Percentiles rank a stretch among this genome's conserved stretches.
Evolutionary conservation across 352 stramenopile genomes (phyloP).

Genomic region (Proteromonas lacertae): DNA sequence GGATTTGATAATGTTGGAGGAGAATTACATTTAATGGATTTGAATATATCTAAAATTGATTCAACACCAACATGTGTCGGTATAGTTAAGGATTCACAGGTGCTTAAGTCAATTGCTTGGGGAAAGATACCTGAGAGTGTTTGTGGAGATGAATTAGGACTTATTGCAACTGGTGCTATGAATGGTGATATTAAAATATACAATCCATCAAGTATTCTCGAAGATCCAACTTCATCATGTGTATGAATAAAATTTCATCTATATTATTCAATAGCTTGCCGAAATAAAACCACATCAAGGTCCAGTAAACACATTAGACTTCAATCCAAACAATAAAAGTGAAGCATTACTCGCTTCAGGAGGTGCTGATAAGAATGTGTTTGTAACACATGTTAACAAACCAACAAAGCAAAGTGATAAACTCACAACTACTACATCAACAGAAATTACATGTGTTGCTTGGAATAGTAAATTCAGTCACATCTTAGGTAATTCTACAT

Average conservation of each 20-base stretch:
- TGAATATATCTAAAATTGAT: too few species aligned
- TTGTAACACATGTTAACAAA: constrained; percentile 61
- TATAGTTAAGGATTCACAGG: too few species aligned
- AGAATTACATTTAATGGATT: too few species aligned
- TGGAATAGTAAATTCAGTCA: constrained; percentile 87
- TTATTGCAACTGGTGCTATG: constrained; percentile 77
- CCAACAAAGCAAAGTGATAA: too few species aligned
- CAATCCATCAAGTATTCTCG: constrained; percentile 43
- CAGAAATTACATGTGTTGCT: constrained; percentile 35
- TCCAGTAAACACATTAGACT: constrained; percentile 57
- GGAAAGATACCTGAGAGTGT: constrained; percentile 31
- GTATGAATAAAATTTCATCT: too few species aligned
- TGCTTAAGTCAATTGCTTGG: constrained; percentile 71
- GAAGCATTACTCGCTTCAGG: constrained; percentile 59
- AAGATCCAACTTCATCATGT: too few species aligned
- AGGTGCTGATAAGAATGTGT: constrained; percentile 59
- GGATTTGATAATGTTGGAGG: too few species aligned
- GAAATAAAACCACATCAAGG: constrained; percentile 9
- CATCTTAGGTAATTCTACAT: constrained; percentile 67
- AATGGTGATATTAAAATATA: constrained; percentile 79
- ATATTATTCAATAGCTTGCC: constrained; percentile 3
- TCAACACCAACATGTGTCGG: too few species aligned
- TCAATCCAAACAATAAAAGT: constrained; percentile 65
- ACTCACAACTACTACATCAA: constrained; percentile 15
- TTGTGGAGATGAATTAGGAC: constrained; percentile 31